Evolutionary conservation across 129 eudicot species (phyloP).

Genomic region (Tanacetum coccineum): DNA sequence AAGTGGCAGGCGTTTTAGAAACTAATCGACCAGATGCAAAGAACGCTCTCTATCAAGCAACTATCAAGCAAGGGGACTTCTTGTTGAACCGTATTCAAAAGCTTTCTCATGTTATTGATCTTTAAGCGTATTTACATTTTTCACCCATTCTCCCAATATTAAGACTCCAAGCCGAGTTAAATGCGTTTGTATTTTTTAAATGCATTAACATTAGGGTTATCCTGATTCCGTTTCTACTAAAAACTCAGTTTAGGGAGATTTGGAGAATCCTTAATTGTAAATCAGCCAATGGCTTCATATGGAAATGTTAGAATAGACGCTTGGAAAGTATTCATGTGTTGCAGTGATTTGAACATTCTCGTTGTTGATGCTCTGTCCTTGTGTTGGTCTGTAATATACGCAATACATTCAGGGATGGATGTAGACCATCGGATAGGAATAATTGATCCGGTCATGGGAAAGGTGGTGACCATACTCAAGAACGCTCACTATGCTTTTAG

Average conservation of each 20-base stretch:
- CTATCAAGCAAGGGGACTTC: conserved; percentile 91
- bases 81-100: conserved; percentile 82
- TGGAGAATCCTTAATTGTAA: not conserved
- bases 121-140: conserved; percentile 28
- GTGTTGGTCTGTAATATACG: no score
- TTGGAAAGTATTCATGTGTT: no score
- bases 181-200: not conserved
- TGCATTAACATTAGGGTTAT: not conserved
- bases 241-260: not conserved
- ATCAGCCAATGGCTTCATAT: not conserved
- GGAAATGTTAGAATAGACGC: no score
- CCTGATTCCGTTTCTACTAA: not conserved
- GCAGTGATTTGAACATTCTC: no score
- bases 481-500: no score
- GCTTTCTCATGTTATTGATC: conserved; percentile 90
- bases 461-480: no score
- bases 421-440: no score
- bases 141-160: not conserved
- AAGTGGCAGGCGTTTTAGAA: conserved; percentile 88
- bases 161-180: not conserved
- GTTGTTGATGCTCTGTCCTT: no score
- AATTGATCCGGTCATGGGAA: no score
- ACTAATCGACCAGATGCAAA: conserved; percentile 90
- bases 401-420: no score
- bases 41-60: conserved; percentile 93